These are phyloP conservation scores for Sphaerostilbella broomeana DNA, from an alignment of 2,329 filamentous ascomycete genomes.

Conservation along the genomic window DNA sequence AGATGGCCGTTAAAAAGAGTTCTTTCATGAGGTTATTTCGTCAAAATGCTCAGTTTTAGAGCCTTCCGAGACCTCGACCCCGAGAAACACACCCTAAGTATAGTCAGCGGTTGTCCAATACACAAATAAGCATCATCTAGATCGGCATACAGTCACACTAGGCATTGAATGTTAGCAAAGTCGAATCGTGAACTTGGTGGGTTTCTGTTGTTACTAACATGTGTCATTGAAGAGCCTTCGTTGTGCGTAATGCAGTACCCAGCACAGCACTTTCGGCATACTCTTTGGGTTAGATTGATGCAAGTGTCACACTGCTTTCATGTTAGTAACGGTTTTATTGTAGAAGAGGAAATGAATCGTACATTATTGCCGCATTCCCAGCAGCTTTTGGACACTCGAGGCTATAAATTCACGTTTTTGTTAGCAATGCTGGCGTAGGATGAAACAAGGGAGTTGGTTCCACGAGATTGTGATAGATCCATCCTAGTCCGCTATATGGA, in stretches of 20 bases:
- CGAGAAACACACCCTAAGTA: constrained; percentile 32
- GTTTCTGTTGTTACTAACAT: constrained; percentile 34
- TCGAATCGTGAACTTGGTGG: not conserved
- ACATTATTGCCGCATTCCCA: constrained; percentile 83
- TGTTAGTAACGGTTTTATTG: constrained; percentile 5
- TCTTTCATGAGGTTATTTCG: too few relatives aligned
- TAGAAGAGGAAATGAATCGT: constrained; percentile 26
- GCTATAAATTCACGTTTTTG: constrained; percentile 30
- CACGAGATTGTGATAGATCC: constrained; percentile 3
- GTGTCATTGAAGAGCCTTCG: constrained; percentile 65
- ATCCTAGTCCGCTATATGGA: constrained; percentile 10
- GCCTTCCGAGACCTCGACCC: constrained; percentile 20
- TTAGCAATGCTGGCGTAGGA: constrained; percentile 2
- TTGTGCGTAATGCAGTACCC: constrained; percentile 83
- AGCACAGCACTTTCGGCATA: constrained; percentile 65
- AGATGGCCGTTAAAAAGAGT: too few relatives aligned
- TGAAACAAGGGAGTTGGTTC: too few relatives aligned
- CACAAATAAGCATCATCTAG: too few relatives aligned
- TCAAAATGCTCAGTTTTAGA: too few relatives aligned
- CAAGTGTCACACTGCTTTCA: constrained; percentile 62
- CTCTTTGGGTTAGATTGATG: constrained; percentile 62
- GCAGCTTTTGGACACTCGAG: constrained; percentile 62
- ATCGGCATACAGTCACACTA: constrained; percentile 16
- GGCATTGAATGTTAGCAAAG: constrained; percentile 1
- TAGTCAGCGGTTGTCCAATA: not conserved